Base-by-base conservation (phyloP, 352 stramenopile genomes). In the Globisporangium emineosum region DNA sequence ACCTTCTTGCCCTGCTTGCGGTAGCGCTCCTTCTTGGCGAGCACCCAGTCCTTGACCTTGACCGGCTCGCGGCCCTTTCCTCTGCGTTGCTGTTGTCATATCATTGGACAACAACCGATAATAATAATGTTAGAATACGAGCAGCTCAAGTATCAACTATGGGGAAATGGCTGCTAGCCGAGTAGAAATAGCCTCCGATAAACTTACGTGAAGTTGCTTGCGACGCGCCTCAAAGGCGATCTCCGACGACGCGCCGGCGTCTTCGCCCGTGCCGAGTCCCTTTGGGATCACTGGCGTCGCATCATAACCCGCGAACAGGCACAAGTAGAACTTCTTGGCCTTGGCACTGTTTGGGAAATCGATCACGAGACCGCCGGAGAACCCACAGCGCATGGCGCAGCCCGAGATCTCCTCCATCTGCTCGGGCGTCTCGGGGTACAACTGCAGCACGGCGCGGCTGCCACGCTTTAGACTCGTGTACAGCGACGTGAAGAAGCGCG, bases 311-410 rank as follows among this genome's bases (percentile, higher is more conserved):
- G 98, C 97, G 72, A 99, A 99, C 33, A 98, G 89, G 57, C 98
- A 96, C 19, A 99, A 72, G 73, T 99, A 99, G 79, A 99, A 98
- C 74, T 99, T 99, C 83, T 99, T 99, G 35, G 98, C 98, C 71
- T 99, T 99, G 40, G 97, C 86, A 75, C 80, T 98, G 77, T 99
- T 99, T 8, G 98, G 98, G 76, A 98, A 99, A 75, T 99, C 98
- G 19, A 99, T 97, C 8, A 99, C 97, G 32, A 99, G 83, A 68
- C 98, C 98, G 40, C 98, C 94, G 0, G 90, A 96, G 73, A 98
- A 98, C 9, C 90, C 92, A 43, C 86, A 94, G 55, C 79, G 84
- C 89, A 97, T 96, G 30, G 92, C 92, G 19, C 83, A 91, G 40
- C 75, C 71, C 12, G 91, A 96, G 62, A 98, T 97, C 66, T 98